Evolutionary conservation across 108 stramenopile genomes (phyloP), one percentile per base, ranked within the genome.

Genomic region (Pseudonitzschia multiseries): DNA sequence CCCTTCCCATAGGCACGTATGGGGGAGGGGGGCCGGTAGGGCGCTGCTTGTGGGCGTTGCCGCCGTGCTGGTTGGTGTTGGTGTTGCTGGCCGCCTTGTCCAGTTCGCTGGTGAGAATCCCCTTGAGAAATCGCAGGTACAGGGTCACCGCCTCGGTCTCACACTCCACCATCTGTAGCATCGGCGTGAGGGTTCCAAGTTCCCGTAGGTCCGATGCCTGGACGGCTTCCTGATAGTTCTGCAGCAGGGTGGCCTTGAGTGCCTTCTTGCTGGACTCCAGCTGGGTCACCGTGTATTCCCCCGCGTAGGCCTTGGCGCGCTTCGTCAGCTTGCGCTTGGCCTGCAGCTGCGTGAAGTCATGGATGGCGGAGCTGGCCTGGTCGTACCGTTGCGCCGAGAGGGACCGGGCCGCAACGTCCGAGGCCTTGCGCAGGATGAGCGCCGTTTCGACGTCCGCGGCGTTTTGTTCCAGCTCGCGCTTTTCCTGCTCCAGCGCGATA

Each of bases 131-230:
- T 43, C 79, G 84, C 31, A 93, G 68, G 72, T 95, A 95, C 13
- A 90, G 64, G 21, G 67, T 43, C 1, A 95, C 90, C 33, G 87
- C 90, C 77, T 89, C 67, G 14, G 83, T 76, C 70, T 88, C 94
- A 81, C 91, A 72, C 36, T 87, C 82, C 54, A 95, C 78, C 81
- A 83, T 84, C 43, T 81, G 81, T 10, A 91, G 71, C 28, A 95
- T 57, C 3, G 94, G 94, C 0, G 91, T 92, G 0, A 91, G 62
- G 32, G 87, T 83, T 14, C 83, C 83, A 51, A 95, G 65, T 17
- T 57, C 56, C 43, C 72, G 60, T 46, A 95, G 66, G 77, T 95
- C 76, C 13, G 73, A 73, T 4, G 81, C 21, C n/a, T 77, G 60
- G 0, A 92, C 90, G 4, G 91, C 91, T 2, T 21, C 28, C 68